Evolutionary conservation across 371 early-diverging fungal genomes (phyloP).

Genomic region (Mortierella sp.): DNA sequence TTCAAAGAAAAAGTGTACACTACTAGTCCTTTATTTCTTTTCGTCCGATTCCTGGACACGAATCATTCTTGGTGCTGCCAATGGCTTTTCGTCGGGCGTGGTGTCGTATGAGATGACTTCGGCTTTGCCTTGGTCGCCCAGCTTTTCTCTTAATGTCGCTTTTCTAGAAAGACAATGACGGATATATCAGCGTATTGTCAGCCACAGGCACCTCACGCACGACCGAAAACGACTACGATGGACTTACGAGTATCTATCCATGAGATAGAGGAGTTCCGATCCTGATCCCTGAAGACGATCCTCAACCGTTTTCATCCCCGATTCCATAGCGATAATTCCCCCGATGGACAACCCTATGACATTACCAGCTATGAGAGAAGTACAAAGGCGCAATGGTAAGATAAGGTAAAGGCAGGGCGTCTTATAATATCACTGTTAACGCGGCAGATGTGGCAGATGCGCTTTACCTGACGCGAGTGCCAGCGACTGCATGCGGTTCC

Average conservation of each 20-base stretch:
- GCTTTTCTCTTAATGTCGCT: slow-evolving; percentile 19
- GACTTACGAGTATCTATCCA: slow-evolving; percentile 52
- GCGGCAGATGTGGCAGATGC: background rate
- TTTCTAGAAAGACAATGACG: slow-evolving; percentile 4
- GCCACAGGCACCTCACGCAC: no score
- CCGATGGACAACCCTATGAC: slow-evolving; percentile 29
- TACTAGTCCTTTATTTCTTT: background rate
- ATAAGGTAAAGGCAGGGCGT: background rate
- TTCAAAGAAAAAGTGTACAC: background rate
- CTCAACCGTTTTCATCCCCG: slow-evolving; percentile 47
- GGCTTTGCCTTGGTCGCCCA: background rate
- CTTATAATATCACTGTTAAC: background rate
- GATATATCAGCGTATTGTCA: background rate
- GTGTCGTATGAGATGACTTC: background rate
- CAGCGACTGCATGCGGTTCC: slow-evolving; percentile 18
- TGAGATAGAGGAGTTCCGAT: slow-evolving; percentile 46
- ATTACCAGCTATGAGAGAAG: slow-evolving; percentile 27
- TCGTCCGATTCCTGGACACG: background rate
- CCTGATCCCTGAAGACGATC: slow-evolving; percentile 33
- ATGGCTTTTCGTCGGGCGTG: background rate
- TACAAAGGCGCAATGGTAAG: no score
- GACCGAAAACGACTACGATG: background rate
- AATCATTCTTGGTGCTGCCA: slow-evolving; percentile 1
- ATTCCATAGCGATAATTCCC: slow-evolving; percentile 46
- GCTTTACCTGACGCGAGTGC: slow-evolving; percentile 25